Conservation (phyloP, 2,329 filamentous ascomycete species). For the Fusarium pseudonygamai region DNA sequence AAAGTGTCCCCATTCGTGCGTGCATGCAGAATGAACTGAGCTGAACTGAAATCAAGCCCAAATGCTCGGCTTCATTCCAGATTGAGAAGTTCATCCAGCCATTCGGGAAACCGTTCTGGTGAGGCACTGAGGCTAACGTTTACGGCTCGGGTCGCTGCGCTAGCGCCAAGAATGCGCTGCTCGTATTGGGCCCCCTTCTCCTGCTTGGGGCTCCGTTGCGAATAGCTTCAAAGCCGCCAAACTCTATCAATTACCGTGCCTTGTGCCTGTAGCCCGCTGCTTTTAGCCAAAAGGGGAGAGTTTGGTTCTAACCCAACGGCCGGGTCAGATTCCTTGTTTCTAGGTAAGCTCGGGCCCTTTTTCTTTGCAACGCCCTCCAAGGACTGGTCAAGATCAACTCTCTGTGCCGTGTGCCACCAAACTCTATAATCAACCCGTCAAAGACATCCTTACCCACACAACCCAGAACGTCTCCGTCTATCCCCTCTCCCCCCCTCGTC, state of each 20-base stretch:
- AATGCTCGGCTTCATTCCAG: neutral
- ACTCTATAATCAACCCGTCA: neutral
- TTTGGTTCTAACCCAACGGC: neutral
- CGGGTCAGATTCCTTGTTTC: neutral
- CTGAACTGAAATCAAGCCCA: neutral
- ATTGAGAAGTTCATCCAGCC: neutral
- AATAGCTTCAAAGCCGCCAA: neutral
- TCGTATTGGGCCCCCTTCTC: neutral
- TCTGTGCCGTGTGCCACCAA: constrained; percentile 10
- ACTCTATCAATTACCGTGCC: neutral
- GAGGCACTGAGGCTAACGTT: neutral
- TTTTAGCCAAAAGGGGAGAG: neutral
- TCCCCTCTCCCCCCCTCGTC: too few species aligned
- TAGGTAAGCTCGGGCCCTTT: neutral
- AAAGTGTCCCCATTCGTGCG: neutral
- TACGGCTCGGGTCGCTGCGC: constrained; percentile 35
- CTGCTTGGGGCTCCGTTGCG: neutral
- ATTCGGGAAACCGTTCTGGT: neutral
- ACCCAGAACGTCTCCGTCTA: neutral
- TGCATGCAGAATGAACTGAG: neutral
- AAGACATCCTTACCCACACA: neutral
- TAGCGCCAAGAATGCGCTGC: constrained; percentile 3
- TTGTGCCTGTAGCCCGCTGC: neutral
- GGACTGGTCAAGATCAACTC: neutral
- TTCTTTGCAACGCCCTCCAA: neutral